These are phyloP conservation scores for Penicillium sp. DNA, from an alignment of 2,329 filamentous ascomycete species.

Conservation along the genomic window DNA sequence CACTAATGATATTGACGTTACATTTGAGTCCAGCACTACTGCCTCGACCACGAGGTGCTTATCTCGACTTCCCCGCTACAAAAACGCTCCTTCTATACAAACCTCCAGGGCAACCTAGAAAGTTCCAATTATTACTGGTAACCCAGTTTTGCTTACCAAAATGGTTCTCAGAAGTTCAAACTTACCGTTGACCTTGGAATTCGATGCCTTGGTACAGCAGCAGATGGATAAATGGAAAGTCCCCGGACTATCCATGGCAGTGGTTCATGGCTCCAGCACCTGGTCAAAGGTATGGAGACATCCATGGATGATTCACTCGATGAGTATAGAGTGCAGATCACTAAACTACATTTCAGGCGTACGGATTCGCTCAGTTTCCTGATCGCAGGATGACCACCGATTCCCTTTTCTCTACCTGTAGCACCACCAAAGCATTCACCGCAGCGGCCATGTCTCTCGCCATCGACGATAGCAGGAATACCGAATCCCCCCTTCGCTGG, in stretches of 20 bases:
- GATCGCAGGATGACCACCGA: slow-evolving; percentile 18
- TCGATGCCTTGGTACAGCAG: slow-evolving; percentile 16
- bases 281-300: slow-evolving; percentile 19
- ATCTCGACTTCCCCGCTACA: not conserved
- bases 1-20: not conserved
- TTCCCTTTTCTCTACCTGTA: slow-evolving; percentile 21
- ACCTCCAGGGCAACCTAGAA: not conserved
- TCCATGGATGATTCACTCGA: too few species aligned
- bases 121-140: too few species aligned
- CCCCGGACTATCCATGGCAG: slow-evolving; percentile 25
- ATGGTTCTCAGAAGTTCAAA: not conserved
- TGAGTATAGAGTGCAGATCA: not conserved
- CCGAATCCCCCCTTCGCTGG: slow-evolving; percentile 24
- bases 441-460: slow-evolving; percentile 18
- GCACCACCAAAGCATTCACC: slow-evolving; percentile 26
- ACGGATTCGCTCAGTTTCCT: slow-evolving; percentile 23
- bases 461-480: slow-evolving; percentile 17
- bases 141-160: not conserved
- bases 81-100: not conserved
- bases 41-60: not conserved
- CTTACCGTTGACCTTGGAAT: slow-evolving; percentile 2
- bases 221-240: slow-evolving; percentile 24
- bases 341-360: slow-evolving; percentile 17
- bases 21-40: not conserved
- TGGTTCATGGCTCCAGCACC: slow-evolving; percentile 21